Base-by-base conservation (phyloP, 768 basidiomycete species). In the Leucosporidium scottii region DNA sequence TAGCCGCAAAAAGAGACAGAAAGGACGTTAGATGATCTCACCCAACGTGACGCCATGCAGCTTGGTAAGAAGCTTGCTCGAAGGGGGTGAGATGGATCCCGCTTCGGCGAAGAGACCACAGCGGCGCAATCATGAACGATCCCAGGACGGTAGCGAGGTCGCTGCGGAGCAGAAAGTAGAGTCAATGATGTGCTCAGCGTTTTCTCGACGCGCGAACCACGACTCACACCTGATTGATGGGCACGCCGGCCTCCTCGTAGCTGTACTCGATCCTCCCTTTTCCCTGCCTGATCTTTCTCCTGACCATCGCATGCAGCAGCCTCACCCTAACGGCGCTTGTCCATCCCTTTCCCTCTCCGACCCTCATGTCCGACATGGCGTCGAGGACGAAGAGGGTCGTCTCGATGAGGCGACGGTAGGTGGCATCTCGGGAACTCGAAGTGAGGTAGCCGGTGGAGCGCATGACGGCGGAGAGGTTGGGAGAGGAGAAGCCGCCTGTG, bases 171-270 rank as follows among this genome's bases (percentile, higher is more conserved):
- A 13, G 0, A 39, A 25, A 15, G 21, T 7, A 53, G 8, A 15
- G 25, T 56, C 21, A 25, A 9, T 5, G 9, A 27, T 21, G 34
- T 25, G 1, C 1, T 49, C 44, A 13, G 1, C 44, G 1, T 23
- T 3, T 59, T 28, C n/a, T 39, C 21, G 21, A 53, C 0, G 47
- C 3, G 0, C 7, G 7, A 4, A 59, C 21, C 9, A 5, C 10
- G 15, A 75, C 76, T 58, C 58, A 77, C 77, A 76, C 76, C 60
- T 78, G 77, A 53, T 77, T 78, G 66, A 78, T 77, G 27, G 77
- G 76, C 0, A 78, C 62, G 5, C 78, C 78, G 47, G 75, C 72
- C 28, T 57, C 62, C 30, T 61, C 70, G 13, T 59, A 62, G 61
- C 76, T 72, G 64, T 78, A 78, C 47, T 76, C 77, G 65, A 61